Evolutionary conservation across 176 grass and related monocot species (phyloP).

Genomic region (Musa beccarii): DNA sequence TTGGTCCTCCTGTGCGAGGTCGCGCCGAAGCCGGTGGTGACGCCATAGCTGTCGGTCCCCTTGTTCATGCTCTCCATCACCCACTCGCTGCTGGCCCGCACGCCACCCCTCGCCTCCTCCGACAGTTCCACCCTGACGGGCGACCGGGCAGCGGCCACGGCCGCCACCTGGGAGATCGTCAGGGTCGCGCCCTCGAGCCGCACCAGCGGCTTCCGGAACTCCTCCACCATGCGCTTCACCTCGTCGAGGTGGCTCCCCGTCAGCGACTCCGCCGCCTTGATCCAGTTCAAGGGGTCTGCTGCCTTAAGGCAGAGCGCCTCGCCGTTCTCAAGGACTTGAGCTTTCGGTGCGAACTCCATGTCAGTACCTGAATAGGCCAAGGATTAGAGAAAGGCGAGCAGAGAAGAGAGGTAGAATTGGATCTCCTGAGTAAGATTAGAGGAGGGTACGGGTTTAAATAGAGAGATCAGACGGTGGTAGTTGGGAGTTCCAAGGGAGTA

Average conservation of each 20-base stretch:
- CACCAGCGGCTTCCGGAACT: conserved; percentile 14
- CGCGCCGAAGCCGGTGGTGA: conserved; percentile 19
- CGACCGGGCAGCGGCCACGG: background rate
- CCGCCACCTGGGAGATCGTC: conserved; percentile 10
- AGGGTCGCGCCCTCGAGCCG: conserved; percentile 10
- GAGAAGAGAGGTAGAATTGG: background rate
- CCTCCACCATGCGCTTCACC: conserved; percentile 18
- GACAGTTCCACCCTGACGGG: background rate
- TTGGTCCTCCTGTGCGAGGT: conserved; percentile 17
- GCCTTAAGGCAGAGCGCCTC: background rate
- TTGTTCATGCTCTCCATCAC: conserved; percentile 21
- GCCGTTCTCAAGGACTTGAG: background rate
- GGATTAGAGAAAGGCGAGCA: background rate
- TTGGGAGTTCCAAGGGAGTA: background rate
- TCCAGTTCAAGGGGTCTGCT: background rate
- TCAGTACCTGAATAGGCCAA: no score
- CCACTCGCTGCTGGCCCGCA: conserved; percentile 18
- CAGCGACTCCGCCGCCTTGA: conserved; percentile 5
- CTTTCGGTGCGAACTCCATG: background rate
- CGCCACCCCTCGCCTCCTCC: conserved; percentile 8
- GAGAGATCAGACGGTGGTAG: background rate
- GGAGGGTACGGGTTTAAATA: background rate
- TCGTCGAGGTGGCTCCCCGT: conserved; percentile 14
- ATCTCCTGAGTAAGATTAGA: background rate
- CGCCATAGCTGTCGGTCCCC: conserved; percentile 18